A percentile compares a stretch with the other conserved stretches of the same genome.
Conservation (phyloP, 1,139 yeast species). For the Kodamaea alishanica region DNA sequence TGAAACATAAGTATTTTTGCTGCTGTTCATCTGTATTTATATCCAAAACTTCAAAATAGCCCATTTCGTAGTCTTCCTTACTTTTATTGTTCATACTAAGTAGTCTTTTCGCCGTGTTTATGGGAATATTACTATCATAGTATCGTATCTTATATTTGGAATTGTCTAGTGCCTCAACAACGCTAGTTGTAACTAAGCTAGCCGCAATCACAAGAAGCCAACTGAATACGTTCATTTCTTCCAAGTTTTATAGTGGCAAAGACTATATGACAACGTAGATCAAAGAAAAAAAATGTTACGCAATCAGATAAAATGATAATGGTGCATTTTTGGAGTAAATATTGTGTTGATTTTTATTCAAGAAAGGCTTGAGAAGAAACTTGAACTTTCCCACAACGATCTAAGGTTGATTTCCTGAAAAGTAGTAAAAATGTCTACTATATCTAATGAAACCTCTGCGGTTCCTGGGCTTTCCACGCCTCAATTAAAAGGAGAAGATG, state of each 20-base stretch:
- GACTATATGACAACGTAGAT: too few species aligned
- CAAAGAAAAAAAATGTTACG: too few species aligned
- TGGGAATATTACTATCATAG: constrained; percentile 10
- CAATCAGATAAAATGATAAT: too few species aligned
- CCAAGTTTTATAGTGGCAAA: too few species aligned
- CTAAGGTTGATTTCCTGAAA: background rate
- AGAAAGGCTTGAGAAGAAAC: too few species aligned
- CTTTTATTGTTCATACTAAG: constrained; percentile 1
- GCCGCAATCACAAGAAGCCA: background rate
- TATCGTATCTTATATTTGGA: constrained; percentile 12
- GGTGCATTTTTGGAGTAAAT: too few species aligned
- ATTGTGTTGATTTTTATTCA: too few species aligned
- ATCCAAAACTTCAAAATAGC: constrained; percentile 11
- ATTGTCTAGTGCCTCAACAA: constrained; percentile 2
- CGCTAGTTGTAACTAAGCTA: background rate
- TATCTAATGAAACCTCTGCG: constrained; percentile 7
- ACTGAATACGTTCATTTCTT: background rate
- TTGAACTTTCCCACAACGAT: too few species aligned
- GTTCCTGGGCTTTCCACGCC: constrained; percentile 14
- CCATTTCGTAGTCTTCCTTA: constrained; percentile 3
- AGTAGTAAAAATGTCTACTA: constrained; percentile 1
- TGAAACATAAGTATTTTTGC: constrained; percentile 12
- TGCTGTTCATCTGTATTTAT: constrained; percentile 3
- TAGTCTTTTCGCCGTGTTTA: constrained; percentile 7
- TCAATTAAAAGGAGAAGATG: constrained; percentile 9